Evolutionary conservation across 768 basidiomycete genomes (phyloP), one percentile per base, ranked within the genome.

Genomic region (Xanthoconium purpureum): DNA sequence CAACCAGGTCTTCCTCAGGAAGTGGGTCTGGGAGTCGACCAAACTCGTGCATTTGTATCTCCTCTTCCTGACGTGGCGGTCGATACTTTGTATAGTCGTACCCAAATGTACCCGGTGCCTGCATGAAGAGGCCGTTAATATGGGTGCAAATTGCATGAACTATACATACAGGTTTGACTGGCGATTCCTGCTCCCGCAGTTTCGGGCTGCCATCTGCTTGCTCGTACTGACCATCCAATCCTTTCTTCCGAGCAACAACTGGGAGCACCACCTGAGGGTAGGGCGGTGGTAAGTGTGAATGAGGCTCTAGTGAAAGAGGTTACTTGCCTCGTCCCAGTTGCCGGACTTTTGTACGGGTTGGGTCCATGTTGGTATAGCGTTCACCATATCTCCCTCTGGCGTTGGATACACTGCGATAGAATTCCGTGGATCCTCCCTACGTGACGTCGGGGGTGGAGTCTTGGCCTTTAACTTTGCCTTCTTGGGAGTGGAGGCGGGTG

Each of bases 41-140:
- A 64, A 90, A 86, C 60, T 89, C 88, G 63, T 82, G 78, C 84
- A 88, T 82, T 18, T 77, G 78, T 47, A 87, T 84, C 65, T 79
- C 77, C 50, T 71, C 71, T 32, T 72, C 73, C 20, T 55, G 65
- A 46, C 74, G 78, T 57, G 76, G 74, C 11, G 78, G 77, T 9
- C 84, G 82, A 63, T 86, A 84, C 71, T 91, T 93, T 8, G 84
- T 75, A 52, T 82, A 79, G 63, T 91, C 86, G 67, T 78, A 92
- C 5, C 85, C 89, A 69, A 93, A 93, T 43, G 89, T 91, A 18
- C 90, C 90, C 10, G 91, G 88, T 17, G 89, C 88, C 89, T 90
- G 55, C 29, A 45, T 7, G 46, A 56, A 55, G 18, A 52, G 20
- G 15, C 14, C 38, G 48, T 54, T 52, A 62, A 54, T 51, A 43